Conservation (phyloP, 805 yeast genomes). For the Brettanomyces bruxellensis region DNA sequence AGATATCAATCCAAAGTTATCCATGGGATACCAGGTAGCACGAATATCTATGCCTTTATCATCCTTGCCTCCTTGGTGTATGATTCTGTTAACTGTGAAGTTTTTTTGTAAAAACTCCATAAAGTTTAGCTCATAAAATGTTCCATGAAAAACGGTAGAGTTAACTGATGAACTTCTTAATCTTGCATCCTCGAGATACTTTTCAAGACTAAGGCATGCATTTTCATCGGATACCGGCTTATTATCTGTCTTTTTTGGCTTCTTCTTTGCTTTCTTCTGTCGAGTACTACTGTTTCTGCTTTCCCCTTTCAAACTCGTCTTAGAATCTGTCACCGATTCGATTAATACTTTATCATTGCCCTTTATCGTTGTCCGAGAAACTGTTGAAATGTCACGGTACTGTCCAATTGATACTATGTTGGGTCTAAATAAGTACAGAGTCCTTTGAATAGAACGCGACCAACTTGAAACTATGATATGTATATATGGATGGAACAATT, state of each 20-base stretch:
- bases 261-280: not conserved
- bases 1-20: slow-evolving; percentile 11
- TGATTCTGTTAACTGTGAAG: slow-evolving; percentile 29
- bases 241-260: not conserved
- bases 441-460: no score
- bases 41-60: slow-evolving; percentile 51
- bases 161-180: slow-evolving; percentile 31
- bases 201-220: slow-evolving; percentile 23
- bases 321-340: no score
- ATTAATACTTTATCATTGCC: no score
- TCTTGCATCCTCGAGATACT: slow-evolving; percentile 26
- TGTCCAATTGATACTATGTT: no score
- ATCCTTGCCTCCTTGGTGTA: slow-evolving; percentile 44
- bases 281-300: slow-evolving; percentile 1
- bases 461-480: no score
- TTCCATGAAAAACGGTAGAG: slow-evolving; percentile 45
- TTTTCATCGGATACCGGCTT: not conserved
- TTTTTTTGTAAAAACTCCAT: slow-evolving; percentile 29
- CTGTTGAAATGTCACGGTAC: no score
- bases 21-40: slow-evolving; percentile 38
- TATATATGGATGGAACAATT: no score
- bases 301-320: no score
- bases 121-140: slow-evolving; percentile 42
- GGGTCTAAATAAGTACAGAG: no score
- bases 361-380: no score